Conservation (phyloP, 2,329 filamentous ascomycete species). For the Volutella citrinella region DNA sequence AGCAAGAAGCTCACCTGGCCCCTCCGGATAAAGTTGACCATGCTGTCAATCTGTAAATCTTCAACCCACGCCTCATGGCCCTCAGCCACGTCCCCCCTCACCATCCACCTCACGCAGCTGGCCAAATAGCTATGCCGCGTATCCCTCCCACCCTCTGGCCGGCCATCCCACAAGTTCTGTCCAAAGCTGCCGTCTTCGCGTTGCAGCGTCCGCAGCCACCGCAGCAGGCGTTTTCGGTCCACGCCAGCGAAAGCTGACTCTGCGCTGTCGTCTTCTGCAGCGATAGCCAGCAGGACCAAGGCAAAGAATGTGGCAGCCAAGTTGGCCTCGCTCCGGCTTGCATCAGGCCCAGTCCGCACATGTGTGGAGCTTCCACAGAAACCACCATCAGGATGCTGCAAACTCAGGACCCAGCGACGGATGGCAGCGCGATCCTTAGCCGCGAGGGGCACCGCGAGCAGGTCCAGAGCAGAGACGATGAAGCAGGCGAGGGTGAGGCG, state of each 20-base stretch:
- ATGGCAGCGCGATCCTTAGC: conserved; percentile 42
- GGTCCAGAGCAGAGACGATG: conserved; percentile 78
- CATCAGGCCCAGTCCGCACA: conserved; percentile 39
- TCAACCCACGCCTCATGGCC: conserved; percentile 53
- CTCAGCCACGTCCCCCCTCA: conserved; percentile 59
- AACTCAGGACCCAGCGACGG: conserved; percentile 77
- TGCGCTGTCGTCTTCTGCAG: conserved; percentile 39
- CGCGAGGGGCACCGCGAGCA: conserved; percentile 65
- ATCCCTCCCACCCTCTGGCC: conserved; percentile 75
- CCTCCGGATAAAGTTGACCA: conserved; percentile 68
- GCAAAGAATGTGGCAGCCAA: conserved; percentile 89
- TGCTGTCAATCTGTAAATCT: conserved; percentile 71
- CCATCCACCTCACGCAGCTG: conserved; percentile 75
- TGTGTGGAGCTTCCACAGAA: conserved; percentile 84
- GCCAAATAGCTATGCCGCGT: conserved; percentile 87
- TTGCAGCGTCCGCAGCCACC: conserved; percentile 76
- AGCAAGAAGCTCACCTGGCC: conserved; percentile 44
- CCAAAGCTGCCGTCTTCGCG: conserved; percentile 87
- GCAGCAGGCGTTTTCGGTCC: conserved; percentile 62
- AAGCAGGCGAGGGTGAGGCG: conserved; percentile 90
- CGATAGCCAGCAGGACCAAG: conserved; percentile 64
- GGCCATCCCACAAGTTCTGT: conserved; percentile 63
- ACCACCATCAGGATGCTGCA: conserved; percentile 82
- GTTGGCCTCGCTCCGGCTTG: conserved; percentile 56
- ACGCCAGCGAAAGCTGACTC: conserved; percentile 58